Evolutionary conservation across 208 protist species (phyloP).

Genomic region (Novymonas esmeraldas): DNA sequence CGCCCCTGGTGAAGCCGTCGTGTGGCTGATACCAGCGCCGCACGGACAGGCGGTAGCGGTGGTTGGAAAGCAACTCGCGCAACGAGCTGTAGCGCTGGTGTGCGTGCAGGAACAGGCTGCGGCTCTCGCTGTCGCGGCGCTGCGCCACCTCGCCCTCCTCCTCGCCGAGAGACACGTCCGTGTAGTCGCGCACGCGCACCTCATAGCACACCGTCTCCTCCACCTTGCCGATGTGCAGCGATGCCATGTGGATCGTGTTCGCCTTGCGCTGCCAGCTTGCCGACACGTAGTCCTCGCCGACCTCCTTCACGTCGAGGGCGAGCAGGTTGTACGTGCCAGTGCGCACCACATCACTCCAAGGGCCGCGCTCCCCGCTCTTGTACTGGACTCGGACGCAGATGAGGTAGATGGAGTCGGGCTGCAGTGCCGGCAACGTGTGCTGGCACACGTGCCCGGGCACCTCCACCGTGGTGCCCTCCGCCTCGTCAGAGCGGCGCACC

Average conservation of each 20-base stretch:
- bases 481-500: slow-evolving; percentile 46
- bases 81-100: slow-evolving; percentile 61
- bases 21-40: slow-evolving; percentile 87
- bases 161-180: slow-evolving; percentile 60
- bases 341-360: slow-evolving; percentile 52
- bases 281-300: slow-evolving; percentile 87
- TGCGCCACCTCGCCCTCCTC: slow-evolving; percentile 29
- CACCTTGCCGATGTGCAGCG: slow-evolving; percentile 53
- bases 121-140: slow-evolving; percentile 20
- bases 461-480: slow-evolving; percentile 60
- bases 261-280: slow-evolving; percentile 72
- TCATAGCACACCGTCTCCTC: slow-evolving; percentile 89
- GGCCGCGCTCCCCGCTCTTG: slow-evolving; percentile 68
- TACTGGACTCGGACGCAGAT: slow-evolving; percentile 81
- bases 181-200: slow-evolving; percentile 72
- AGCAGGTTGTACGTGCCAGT: slow-evolving; percentile 81
- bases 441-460: slow-evolving; percentile 45
- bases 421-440: slow-evolving; percentile 62
- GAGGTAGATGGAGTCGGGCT: slow-evolving; percentile 70
- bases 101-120: slow-evolving; percentile 44
- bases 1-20: slow-evolving; percentile 40
- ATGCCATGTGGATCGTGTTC: slow-evolving; percentile 60
- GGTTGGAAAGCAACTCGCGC: slow-evolving; percentile 73
- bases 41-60: slow-evolving; percentile 80
- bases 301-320: slow-evolving; percentile 54